Evolutionary conservation across 306 rosid genomes (phyloP).

Genomic region (Parietaria judaica): DNA sequence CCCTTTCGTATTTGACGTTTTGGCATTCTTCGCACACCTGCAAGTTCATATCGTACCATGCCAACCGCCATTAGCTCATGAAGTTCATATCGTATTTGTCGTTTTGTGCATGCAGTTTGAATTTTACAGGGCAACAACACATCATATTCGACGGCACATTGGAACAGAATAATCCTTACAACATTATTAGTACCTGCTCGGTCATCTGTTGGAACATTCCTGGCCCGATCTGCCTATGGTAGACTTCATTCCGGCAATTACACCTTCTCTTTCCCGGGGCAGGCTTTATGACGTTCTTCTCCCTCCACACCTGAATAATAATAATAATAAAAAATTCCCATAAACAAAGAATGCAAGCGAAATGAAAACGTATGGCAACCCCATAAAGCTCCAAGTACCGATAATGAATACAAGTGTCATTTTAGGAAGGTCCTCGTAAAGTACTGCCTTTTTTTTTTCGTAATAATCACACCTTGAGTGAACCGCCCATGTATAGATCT

Average conservation of each 20-base stretch:
- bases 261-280: constrained; percentile 97
- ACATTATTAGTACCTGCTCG: constrained; percentile 52
- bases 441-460: constrained; percentile 9
- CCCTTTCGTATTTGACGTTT: constrained; percentile 86
- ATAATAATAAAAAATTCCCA: constrained; percentile 13
- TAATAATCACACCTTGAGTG: constrained; percentile 53
- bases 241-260: constrained; percentile 93
- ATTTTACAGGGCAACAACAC: background rate
- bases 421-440: background rate
- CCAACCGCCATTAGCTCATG: background rate
- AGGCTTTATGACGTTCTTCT: constrained; percentile 73
- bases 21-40: constrained; percentile 97
- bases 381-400: background rate
- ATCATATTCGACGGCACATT: background rate
- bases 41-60: constrained; percentile 12
- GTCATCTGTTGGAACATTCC: constrained; percentile 99
- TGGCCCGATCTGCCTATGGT: constrained; percentile 96
- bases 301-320: constrained; percentile 81
- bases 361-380: background rate
- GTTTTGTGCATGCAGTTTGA: background rate
- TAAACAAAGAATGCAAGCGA: background rate
- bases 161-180: background rate
- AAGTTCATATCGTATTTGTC: no score
- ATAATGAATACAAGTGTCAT: no score
- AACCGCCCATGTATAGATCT: constrained; percentile 95